Percentiles rank a stretch among this genome's conserved stretches.
phyloP scores from a whole-genome alignment of 2,329 filamentous ascomycete genomes.

The Ophiostoma populinum region DNA sequence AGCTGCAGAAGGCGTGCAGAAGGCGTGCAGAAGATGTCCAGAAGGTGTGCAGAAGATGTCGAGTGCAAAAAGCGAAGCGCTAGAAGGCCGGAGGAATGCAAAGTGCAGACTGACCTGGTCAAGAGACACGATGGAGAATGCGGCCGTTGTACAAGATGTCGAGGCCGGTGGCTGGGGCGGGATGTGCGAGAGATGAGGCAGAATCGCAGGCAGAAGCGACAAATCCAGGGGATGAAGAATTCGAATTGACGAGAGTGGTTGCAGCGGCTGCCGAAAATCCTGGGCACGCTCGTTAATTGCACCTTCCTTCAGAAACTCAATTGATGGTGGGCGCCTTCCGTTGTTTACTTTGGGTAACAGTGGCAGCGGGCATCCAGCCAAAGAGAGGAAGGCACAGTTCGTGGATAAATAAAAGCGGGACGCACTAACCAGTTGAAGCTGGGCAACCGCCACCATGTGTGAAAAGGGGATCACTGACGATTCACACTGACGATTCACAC shows the following conservation, averaged over 20 bases:
- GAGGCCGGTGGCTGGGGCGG: not conserved
- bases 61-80: too few relatives aligned
- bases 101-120: not conserved
- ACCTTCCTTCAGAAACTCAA: conserved; percentile 1
- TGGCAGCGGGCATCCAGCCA: not conserved
- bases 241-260: too few relatives aligned
- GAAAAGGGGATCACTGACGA: not conserved
- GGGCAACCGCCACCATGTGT: conserved; percentile 1
- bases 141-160: not conserved
- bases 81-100: too few relatives aligned
- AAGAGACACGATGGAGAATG: not conserved
- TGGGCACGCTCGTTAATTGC: too few relatives aligned
- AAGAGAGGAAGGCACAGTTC: not conserved
- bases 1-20: too few relatives aligned
- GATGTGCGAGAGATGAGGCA: not conserved
- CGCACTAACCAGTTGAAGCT: conserved; percentile 3
- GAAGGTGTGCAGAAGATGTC: too few relatives aligned
- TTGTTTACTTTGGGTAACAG: conserved; percentile 6
- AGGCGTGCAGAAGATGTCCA: too few relatives aligned
- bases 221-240: not conserved
- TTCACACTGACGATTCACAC: too few relatives aligned
- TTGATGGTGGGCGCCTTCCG: not conserved
- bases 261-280: too few relatives aligned
- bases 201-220: not conserved
- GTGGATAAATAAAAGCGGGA: conserved; percentile 1